Conservation (phyloP, 495 filamentous ascomycete genomes). For the Aspergillus incahuasiensis region DNA sequence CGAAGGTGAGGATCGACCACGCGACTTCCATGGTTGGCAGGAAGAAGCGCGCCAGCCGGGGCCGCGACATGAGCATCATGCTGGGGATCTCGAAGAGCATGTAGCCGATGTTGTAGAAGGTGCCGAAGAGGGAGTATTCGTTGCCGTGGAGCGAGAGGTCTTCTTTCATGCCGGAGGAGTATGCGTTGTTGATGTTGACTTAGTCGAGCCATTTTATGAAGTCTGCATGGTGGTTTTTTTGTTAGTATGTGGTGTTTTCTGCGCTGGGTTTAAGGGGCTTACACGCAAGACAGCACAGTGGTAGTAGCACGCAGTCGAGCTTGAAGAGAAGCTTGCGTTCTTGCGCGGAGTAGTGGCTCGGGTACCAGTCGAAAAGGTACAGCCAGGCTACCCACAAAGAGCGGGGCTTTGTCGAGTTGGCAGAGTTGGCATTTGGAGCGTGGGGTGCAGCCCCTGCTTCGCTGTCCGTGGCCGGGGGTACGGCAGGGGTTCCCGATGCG, state of each 20-base stretch:
- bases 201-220: conserved; percentile 22
- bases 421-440: neutral
- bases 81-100: conserved; percentile 19
- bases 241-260: no score
- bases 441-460: neutral
- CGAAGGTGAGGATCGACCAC: conserved; percentile 13
- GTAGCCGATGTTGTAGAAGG: conserved; percentile 21
- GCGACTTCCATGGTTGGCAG: conserved; percentile 14
- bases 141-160: conserved; percentile 51
- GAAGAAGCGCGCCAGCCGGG: conserved; percentile 10
- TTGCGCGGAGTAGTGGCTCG: conserved; percentile 16
- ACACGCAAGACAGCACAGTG: conserved; percentile 20
- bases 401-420: conserved; percentile 4
- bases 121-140: conserved; percentile 29
- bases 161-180: conserved; percentile 61
- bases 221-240: neutral
- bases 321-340: conserved; percentile 17
- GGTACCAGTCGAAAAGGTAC: conserved; percentile 20
- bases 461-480: neutral
- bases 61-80: conserved; percentile 16
- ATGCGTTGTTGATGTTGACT: conserved; percentile 44
- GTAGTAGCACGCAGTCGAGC: conserved; percentile 18
- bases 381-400: conserved; percentile 15
- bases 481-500: neutral
- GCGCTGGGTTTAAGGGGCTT: neutral